Evolutionary conservation across 1,284 basidiomycete species (phyloP).

Genomic region (Mycena citricolor): DNA sequence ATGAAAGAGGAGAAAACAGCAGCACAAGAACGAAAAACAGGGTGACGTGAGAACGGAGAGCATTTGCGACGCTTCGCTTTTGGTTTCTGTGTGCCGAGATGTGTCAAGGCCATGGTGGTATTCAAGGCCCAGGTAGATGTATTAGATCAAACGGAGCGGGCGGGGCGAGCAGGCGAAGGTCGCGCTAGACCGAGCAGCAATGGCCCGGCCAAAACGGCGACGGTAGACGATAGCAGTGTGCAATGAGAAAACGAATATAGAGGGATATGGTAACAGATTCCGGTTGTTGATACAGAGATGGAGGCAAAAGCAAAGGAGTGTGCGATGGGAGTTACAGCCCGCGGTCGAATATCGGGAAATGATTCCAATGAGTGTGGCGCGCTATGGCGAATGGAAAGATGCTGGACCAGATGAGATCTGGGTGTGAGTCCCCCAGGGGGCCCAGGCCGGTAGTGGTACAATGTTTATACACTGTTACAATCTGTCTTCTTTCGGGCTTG

Average conservation of each 20-base stretch:
- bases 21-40: too few relatives aligned
- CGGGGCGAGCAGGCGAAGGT: too few relatives aligned
- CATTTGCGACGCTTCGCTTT: too few relatives aligned
- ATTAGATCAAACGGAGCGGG: too few relatives aligned
- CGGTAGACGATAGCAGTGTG: background rate
- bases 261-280: background rate
- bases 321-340: slow-evolving; percentile 3
- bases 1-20: too few relatives aligned
- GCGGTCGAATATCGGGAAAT: too few relatives aligned
- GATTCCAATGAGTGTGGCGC: slow-evolving; percentile 31
- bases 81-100: too few relatives aligned
- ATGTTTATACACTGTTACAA: slow-evolving; percentile 30
- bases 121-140: too few relatives aligned
- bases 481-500: slow-evolving; percentile 25
- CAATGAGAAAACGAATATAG: slow-evolving; percentile 3
- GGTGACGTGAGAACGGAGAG: too few relatives aligned
- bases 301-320: background rate
- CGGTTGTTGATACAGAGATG: slow-evolving; percentile 9
- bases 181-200: too few relatives aligned
- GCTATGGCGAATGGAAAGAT: slow-evolving; percentile 26
- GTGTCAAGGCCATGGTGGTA: too few relatives aligned
- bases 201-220: too few relatives aligned
- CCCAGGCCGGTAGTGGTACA: slow-evolving; percentile 17
- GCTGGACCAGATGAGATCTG: slow-evolving; percentile 1
- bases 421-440: background rate